Evolutionary conservation across 345 rosid species (phyloP).

Genomic region (Citrus medica): DNA sequence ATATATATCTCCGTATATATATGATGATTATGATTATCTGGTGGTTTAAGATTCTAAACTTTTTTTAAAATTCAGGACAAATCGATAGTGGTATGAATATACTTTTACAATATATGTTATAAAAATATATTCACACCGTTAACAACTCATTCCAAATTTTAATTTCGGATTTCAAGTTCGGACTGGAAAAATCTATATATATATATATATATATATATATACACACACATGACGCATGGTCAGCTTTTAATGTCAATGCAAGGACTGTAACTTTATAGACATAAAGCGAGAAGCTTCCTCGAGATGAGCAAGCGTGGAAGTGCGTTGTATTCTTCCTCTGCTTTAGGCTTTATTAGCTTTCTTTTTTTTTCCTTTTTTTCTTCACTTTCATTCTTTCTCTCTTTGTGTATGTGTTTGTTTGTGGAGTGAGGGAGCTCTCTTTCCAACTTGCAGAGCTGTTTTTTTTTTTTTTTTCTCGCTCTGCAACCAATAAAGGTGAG

Average conservation of each 20-base stretch:
- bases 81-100: too few species aligned
- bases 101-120: too few species aligned
- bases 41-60: rapidly evolving
- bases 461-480: constrained; percentile 25
- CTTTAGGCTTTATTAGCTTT: constrained; percentile 45
- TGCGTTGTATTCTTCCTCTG: constrained; percentile 43
- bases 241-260: background rate
- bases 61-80: too few species aligned
- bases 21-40: too few species aligned
- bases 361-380: background rate
- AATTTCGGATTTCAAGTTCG: too few species aligned
- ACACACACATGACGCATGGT: background rate
- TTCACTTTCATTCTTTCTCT: background rate
- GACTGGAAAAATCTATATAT: too few species aligned
- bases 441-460: constrained; percentile 52
- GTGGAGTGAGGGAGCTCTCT: constrained; percentile 46
- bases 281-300: constrained; percentile 74
- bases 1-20: too few species aligned
- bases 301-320: constrained; percentile 43
- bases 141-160: too few species aligned
- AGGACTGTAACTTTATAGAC: constrained; percentile 10
- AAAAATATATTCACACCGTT: too few species aligned
- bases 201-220: too few species aligned
- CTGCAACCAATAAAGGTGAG: constrained; percentile 44
- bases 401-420: constrained; percentile 8